Base-by-base conservation (phyloP, 306 rosid genomes). In the Rubus idaeus region DNA sequence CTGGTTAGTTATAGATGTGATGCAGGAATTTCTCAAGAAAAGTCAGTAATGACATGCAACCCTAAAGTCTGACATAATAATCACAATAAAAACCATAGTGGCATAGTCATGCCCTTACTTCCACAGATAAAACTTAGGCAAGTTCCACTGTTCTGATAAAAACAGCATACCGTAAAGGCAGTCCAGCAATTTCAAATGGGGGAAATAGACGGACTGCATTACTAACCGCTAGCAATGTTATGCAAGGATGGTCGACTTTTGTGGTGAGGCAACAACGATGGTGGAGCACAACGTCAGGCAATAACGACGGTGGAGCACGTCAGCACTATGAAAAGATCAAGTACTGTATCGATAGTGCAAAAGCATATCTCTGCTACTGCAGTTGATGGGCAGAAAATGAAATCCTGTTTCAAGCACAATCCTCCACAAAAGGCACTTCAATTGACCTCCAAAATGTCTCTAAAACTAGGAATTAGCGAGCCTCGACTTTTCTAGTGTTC, bases 281-380 rank as follows among this genome's bases (percentile, higher is more conserved):
- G 46, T 30, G 13, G 74, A 26, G 44, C 74, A 68, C 41, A 70
- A 8, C 50, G 61, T 49, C 26, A 70, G 74, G 16, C 60, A 70
- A 70, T 5, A 70, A 47, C 16, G n/a, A 8, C 18, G 45, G 46
- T 30, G 13, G 74, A 26, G 44, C 74, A 68, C 50, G 61, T 49
- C 17, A 70, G 74, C 74, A 14, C 5, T 20, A 66, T 66, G 47
- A 68, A 68, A 44, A 46, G 44, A 70, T 50, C 60, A 50, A 9
- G 41, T 3, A 14, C 58, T 37, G 10, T 49, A 2, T 2, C 0
- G 21, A 30, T 69, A 7, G 18, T 23, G 76, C 75, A 52, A 55
- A 55, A 39, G 41, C 52, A 0, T 71, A 42, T 73, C 40, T 53
- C 18, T 53, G 39, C 65, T 53, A 4, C 18, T 53, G 51, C 53